phyloP scores from a whole-genome alignment of 2,329 filamentous ascomycete genomes.

The Ramularia endophylla region DNA sequence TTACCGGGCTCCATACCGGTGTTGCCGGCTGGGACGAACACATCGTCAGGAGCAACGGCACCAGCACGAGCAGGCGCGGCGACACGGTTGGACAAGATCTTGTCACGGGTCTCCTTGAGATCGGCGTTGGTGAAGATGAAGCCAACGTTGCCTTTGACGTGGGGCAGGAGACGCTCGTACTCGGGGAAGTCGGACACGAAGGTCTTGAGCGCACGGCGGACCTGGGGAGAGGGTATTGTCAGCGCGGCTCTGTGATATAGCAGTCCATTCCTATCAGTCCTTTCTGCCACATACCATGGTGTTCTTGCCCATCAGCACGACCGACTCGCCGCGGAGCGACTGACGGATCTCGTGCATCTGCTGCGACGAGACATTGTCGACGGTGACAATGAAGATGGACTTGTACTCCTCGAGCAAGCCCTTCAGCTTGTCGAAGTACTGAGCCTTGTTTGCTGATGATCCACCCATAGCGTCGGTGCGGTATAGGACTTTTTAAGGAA shows the following conservation, averaged over 20 bases:
- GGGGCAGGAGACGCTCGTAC: slow-evolving; percentile 95
- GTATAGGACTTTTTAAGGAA: slow-evolving; percentile 31
- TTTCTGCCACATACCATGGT: slow-evolving; percentile 70
- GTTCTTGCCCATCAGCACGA: slow-evolving; percentile 99
- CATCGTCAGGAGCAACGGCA: slow-evolving; percentile 88
- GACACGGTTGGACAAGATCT: slow-evolving; percentile 95
- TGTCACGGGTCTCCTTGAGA: slow-evolving; percentile 85
- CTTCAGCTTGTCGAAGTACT: slow-evolving; percentile 99
- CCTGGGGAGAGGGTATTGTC: slow-evolving; percentile 42
- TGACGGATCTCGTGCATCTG: slow-evolving; percentile 99
- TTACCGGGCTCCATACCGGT: slow-evolving; percentile 99
- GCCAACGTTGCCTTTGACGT: slow-evolving; percentile 95
- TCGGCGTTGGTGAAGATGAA: slow-evolving; percentile 99
- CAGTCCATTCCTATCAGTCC: background rate
- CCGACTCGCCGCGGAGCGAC: slow-evolving; percentile 81
- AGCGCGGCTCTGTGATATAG: background rate
- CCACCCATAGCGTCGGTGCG: slow-evolving; percentile 35
- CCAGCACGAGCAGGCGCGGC: slow-evolving; percentile 96
- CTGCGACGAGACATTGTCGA: slow-evolving; percentile 99
- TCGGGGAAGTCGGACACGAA: slow-evolving; percentile 87
- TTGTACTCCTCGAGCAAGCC: slow-evolving; percentile 90
- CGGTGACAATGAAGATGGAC: slow-evolving; percentile 78
- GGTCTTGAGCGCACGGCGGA: slow-evolving; percentile 95
- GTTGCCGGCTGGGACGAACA: slow-evolving; percentile 96
- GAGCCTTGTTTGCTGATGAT: slow-evolving; percentile 90